Percentiles rank a stretch among this genome's conserved stretches.
phyloP scores from a whole-genome alignment of 2,329 filamentous ascomycete genomes.

The Cryphonectria parasitica region DNA sequence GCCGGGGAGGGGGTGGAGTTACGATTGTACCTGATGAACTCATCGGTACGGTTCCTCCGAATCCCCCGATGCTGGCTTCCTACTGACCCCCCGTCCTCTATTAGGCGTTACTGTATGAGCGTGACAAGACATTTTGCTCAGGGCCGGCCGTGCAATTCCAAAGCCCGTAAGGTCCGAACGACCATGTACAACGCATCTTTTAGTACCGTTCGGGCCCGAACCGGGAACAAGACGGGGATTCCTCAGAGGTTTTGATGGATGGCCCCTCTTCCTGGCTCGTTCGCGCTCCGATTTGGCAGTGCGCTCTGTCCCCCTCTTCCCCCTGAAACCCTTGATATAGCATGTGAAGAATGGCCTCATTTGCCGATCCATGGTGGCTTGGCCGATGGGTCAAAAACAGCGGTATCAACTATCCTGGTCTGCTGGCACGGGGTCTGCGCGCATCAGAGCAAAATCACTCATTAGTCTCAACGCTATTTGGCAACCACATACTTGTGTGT shows the following conservation, averaged over 20 bases:
- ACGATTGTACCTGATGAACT: neutral
- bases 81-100: too few relatives aligned
- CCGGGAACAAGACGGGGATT: constrained; percentile 2
- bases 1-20: too few relatives aligned
- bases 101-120: too few relatives aligned
- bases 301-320: neutral
- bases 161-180: neutral
- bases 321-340: neutral
- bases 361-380: neutral
- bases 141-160: neutral
- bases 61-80: neutral
- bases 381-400: neutral
- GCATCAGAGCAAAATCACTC: neutral
- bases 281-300: neutral
- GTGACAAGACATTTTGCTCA: neutral
- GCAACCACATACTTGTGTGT: fast-evolving
- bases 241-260: neutral
- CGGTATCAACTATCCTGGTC: neutral
- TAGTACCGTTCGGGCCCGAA: neutral
- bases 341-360: neutral
- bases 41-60: neutral
- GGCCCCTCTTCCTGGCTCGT: too few relatives aligned
- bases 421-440: neutral
- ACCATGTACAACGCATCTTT: neutral
- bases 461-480: neutral